Base-by-base conservation (phyloP, 345 rosid species). In the Carallia pectinifolia region DNA sequence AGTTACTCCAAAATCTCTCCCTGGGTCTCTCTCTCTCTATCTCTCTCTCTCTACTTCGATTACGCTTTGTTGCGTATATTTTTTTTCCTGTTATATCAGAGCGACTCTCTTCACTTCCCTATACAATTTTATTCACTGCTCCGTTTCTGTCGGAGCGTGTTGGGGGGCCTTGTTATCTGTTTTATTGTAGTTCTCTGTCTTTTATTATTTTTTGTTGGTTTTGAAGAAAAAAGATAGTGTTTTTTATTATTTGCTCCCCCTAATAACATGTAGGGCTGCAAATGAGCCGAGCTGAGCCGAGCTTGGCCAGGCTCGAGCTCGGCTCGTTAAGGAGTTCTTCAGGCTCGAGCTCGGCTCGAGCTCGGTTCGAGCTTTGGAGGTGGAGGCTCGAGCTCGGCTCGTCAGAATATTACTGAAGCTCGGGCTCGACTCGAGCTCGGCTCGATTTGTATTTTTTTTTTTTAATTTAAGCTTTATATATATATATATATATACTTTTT, bases 181-280 rank as follows among this genome's bases (percentile, higher is more conserved):
- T 58, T 59, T 27, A 23, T 23, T 6, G 15, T 55, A 31, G 12
- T 31, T 63, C 13, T 59, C 17, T 0, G 37, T 16, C 19, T 34
- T 68, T 56, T 5, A 34, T 4, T 8, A 2, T 12, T 10, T 10
- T 44, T 12, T 40, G 0, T 40, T 0, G 1, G 10, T 9, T 40
- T 12, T 44, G 12, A 0, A 10, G 3, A 6, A 56, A 27, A 56
- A 9, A 27, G 13, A 0, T 16, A 23, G 19, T 68, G 6, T 47
- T 18, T 36, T 62, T 13, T 62, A 18, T 47, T 74, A 44, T 16
- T 67, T 17, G 2, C 48, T 39, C 30, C 56, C 70, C 27, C 65
- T 50, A 9, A 48, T 6, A 69, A 64, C 74, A 64, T 48, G 74
- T 64, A 65, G 72, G 77, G 67, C n/a, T n/a, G n/a, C n/a, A n/a